Percentiles rank a stretch among this genome's conserved stretches.
These are phyloP conservation scores for Penicillium sp. DNA, from an alignment of 2,329 filamentous ascomycete genomes.

Conservation along the genomic window DNA sequence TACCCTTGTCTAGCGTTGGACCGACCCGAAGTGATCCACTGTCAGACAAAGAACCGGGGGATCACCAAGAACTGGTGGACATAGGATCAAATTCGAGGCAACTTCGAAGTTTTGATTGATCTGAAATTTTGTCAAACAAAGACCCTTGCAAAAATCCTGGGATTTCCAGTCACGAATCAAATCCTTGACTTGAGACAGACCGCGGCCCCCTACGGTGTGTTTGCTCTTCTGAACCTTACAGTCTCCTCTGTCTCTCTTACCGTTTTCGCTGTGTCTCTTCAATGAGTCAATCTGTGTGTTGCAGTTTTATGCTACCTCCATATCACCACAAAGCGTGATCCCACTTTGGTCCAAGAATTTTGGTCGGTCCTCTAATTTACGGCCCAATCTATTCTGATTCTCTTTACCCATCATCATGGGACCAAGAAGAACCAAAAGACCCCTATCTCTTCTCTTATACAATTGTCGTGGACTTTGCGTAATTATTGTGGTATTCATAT, in stretches of 20 bases:
- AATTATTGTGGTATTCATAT: neutral
- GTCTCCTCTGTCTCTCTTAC: no score
- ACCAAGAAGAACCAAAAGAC: neutral
- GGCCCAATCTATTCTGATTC: neutral
- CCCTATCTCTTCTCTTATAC: neutral
- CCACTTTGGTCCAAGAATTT: neutral
- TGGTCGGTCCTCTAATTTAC: neutral
- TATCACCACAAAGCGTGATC: neutral
- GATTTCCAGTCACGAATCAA: neutral
- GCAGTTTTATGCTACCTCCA: no score
- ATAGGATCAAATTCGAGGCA: neutral
- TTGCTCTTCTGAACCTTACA: neutral
- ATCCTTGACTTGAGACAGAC: neutral
- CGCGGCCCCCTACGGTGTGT: neutral
- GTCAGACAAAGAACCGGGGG: neutral
- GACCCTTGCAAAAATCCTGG: neutral
- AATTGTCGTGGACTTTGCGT: constrained; percentile 35
- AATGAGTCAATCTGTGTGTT: no score
- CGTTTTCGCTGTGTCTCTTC: no score
- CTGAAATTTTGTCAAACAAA: neutral
- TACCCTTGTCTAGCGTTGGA: no score
- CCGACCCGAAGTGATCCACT: neutral
- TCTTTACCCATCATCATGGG: neutral
- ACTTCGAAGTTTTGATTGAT: neutral
- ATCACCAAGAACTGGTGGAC: neutral